Evolutionary conservation across 345 rosid genomes (phyloP), one percentile per base, ranked within the genome.

Genomic region (Boechera stricta): DNA sequence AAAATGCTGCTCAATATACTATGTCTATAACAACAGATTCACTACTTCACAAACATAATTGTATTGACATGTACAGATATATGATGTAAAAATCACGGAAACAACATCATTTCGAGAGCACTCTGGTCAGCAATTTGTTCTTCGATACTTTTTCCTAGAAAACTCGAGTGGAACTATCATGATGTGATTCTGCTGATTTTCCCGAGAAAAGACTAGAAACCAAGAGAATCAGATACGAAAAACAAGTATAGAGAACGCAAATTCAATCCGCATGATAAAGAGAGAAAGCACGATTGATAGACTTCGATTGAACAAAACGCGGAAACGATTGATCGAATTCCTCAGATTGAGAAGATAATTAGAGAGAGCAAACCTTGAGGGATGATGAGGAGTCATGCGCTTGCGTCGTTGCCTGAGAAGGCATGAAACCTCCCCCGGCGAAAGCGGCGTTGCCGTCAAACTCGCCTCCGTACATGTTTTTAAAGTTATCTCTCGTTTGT

Each of bases 341-440:
- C 7, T 70, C 28, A 42, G 44, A 33, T 0, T 18, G 67, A 16
- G 67, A 44, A 31, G 44, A 42, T 8, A 26, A 54, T 55, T 57
- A 24, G 66, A 71, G 47, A 71, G 45, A 36, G 18, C 60, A 61
- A 82, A 90, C 97, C 80, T 82, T 94, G 69, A 80, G 85, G 44
- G 82, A 60, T 35, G 90, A 67, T 54, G 73, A 78, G 42, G 86
- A 77, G 18, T 85, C 81, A 80, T 82, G 86, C 9, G 85, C 86
- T 54, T 70, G 74, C 39, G 86, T 83, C 10, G 87, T 86, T 32
- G 89, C 39, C 86, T 88, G 89, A 69, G 93, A 88, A 5, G 94
- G 96, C 97, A 91, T 90, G 77, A 90, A 90, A 18, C 98, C 92
- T 8, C 97, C 98, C 67, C 98, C 98, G 83, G 92, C 81, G 72